phyloP scores from a whole-genome alignment of 2,329 filamentous ascomycete species.

The Botrytis aclada region DNA sequence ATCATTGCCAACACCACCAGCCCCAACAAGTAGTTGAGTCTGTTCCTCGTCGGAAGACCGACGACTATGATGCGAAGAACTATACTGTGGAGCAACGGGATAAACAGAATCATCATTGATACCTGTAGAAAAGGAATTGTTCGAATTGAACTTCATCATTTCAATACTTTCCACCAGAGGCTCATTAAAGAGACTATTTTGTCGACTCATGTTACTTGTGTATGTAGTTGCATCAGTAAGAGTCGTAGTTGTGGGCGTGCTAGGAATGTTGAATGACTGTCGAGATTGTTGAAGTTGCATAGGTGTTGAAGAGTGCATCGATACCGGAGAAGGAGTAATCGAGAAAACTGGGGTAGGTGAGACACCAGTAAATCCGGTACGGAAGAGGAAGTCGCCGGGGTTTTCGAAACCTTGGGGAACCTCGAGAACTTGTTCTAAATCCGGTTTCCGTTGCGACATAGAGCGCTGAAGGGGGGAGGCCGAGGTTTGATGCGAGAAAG shows the following conservation, averaged over 20 bases:
- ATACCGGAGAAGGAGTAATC: constrained; percentile 23
- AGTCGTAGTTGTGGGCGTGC: constrained; percentile 34
- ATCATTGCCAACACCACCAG: constrained; percentile 37
- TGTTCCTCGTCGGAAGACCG: constrained; percentile 37
- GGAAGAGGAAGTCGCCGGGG: constrained; percentile 30
- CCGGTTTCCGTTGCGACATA: constrained; percentile 28
- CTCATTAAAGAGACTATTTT: constrained; percentile 37
- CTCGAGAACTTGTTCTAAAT: constrained; percentile 34
- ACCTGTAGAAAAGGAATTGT: constrained; percentile 34
- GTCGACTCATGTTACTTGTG: constrained; percentile 37
- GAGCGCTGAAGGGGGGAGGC: constrained; percentile 24
- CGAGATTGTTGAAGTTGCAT: constrained; percentile 25
- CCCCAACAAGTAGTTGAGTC: constrained; percentile 35
- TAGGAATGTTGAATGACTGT: constrained; percentile 31
- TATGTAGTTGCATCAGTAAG: constrained; percentile 37
- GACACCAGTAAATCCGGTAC: constrained; percentile 21
- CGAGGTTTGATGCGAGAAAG: constrained; percentile 28
- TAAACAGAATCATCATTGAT: constrained; percentile 31
- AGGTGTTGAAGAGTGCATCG: constrained; percentile 8
- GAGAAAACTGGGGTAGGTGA: constrained; percentile 25
- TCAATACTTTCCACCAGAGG: constrained; percentile 35
- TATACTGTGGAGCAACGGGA: constrained; percentile 33
- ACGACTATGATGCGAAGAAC: constrained; percentile 32
- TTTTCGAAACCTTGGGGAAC: constrained; percentile 30
- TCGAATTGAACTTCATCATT: constrained; percentile 38